Conservation (phyloP, 495 filamentous ascomycete genomes). For the Penicillium malachiteum region DNA sequence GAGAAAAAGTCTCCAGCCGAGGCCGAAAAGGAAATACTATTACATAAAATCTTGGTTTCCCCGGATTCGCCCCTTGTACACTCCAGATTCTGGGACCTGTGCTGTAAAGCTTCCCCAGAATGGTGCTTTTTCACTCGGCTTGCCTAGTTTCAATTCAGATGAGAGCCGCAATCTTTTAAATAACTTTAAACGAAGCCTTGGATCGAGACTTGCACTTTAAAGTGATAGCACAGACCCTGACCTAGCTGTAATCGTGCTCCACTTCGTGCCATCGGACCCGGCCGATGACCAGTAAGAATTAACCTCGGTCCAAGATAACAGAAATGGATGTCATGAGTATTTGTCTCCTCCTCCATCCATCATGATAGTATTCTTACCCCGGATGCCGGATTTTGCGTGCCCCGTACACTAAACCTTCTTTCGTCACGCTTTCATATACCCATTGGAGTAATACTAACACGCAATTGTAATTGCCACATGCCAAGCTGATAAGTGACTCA, state of each 20-base stretch:
- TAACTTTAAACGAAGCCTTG: background rate
- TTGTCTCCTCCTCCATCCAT: conserved; percentile 1
- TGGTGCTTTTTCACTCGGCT: background rate
- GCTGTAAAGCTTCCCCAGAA: conserved; percentile 37
- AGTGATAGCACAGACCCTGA: background rate
- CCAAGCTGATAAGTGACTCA: too few relatives aligned
- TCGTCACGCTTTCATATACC: background rate
- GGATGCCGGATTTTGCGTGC: background rate
- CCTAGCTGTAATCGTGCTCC: background rate
- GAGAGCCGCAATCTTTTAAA: background rate
- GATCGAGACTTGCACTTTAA: background rate
- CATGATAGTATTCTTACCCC: background rate
- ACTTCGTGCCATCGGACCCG: conserved; percentile 12
- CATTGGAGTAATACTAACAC: background rate
- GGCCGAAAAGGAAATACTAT: conserved; percentile 1
- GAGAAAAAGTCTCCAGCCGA: background rate
- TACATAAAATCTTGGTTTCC: conserved; percentile 30
- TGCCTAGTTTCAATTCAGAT: conserved; percentile 1
- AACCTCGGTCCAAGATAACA: conserved; percentile 9
- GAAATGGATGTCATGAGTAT: conserved; percentile 8
- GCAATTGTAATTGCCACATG: too few relatives aligned
- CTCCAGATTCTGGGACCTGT: background rate
- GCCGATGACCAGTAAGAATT: conserved; percentile 7
- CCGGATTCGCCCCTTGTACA: conserved; percentile 57
- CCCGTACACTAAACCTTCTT: background rate